Percentiles rank a stretch among this genome's conserved stretches.
These are phyloP conservation scores for Saturnispora quitensis DNA, from an alignment of 805 yeast species.

Conservation along the genomic window DNA sequence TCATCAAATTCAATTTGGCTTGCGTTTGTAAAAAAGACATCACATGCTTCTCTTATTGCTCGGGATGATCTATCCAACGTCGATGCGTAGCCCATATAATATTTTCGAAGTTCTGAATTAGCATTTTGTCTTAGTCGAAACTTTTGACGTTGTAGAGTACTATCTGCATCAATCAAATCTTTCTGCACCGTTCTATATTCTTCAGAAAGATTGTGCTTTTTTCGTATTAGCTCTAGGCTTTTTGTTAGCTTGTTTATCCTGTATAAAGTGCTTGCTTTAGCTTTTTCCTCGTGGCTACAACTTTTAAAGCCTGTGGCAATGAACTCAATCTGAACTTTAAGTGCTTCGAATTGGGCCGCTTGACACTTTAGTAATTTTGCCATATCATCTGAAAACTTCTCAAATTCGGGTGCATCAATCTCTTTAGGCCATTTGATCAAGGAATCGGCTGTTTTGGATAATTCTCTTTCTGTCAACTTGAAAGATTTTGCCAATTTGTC, in stretches of 20 bases:
- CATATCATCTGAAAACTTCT: conserved; percentile 7
- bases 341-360: conserved; percentile 5
- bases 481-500: conserved; percentile 6
- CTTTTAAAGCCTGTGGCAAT: conserved; percentile 5
- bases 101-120: conserved; percentile 3
- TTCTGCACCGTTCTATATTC: conserved; percentile 6
- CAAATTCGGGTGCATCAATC: conserved; percentile 7
- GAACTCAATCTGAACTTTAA: conserved; percentile 5
- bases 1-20: conserved; percentile 8
- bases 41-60: conserved; percentile 3
- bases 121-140: conserved; percentile 8
- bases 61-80: conserved; percentile 1
- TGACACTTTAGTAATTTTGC: conserved; percentile 4
- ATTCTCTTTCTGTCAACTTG: conserved; percentile 1
- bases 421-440: conserved; percentile 9
- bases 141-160: conserved; percentile 5
- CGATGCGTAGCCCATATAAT: conserved; percentile 4
- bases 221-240: conserved; percentile 1
- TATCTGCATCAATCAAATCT: conserved; percentile 7
- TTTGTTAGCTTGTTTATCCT: conserved; percentile 5
- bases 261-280: conserved; percentile 4
- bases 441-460: conserved; percentile 1
- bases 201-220: conserved; percentile 5
- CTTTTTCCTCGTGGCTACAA: conserved; percentile 7
- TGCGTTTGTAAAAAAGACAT: conserved; percentile 7